Conservation (phyloP, 2,329 filamentous ascomycete genomes). For the Mollisiaceae sp. region DNA sequence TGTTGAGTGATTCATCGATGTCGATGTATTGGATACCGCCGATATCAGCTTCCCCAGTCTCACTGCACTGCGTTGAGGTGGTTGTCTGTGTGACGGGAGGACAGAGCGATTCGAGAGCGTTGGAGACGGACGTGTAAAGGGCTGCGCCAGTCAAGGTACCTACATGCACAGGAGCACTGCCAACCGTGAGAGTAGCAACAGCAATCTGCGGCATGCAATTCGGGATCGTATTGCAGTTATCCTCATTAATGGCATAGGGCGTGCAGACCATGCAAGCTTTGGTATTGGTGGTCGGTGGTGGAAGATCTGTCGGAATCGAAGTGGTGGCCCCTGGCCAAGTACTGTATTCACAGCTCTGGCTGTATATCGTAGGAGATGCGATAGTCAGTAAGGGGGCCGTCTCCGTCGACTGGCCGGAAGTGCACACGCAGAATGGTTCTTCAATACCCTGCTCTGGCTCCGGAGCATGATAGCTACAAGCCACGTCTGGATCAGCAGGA, state of each 20-base stretch:
- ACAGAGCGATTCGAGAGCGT: constrained; percentile 19
- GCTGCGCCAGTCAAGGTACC: constrained; percentile 19
- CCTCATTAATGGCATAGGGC: constrained; percentile 12
- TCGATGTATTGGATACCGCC: constrained; percentile 8
- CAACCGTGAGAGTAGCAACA: constrained; percentile 13
- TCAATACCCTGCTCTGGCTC: neutral
- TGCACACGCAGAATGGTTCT: constrained; percentile 11
- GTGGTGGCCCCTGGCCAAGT: constrained; percentile 17
- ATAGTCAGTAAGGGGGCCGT: neutral
- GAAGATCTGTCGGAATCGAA: constrained; percentile 10
- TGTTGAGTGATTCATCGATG: neutral
- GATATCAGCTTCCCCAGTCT: neutral
- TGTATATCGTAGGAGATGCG: neutral
- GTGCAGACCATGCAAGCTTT: constrained; percentile 17
- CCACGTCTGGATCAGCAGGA: neutral
- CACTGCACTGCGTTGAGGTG: constrained; percentile 15
- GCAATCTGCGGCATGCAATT: constrained; percentile 17
- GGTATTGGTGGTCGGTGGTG: constrained; percentile 15
- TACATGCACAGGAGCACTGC: constrained; percentile 19
- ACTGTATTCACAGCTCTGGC: constrained; percentile 11
- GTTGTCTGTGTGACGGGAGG: constrained; percentile 24
- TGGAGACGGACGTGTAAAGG: constrained; percentile 23
- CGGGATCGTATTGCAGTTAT: constrained; percentile 15
- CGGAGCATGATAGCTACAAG: constrained; percentile 1
- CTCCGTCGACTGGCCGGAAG: constrained; percentile 3